Percentiles rank a stretch among this genome's conserved stretches.
Conservation (phyloP, 805 yeast species). For the Debaryomyces hansenii region DNA sequence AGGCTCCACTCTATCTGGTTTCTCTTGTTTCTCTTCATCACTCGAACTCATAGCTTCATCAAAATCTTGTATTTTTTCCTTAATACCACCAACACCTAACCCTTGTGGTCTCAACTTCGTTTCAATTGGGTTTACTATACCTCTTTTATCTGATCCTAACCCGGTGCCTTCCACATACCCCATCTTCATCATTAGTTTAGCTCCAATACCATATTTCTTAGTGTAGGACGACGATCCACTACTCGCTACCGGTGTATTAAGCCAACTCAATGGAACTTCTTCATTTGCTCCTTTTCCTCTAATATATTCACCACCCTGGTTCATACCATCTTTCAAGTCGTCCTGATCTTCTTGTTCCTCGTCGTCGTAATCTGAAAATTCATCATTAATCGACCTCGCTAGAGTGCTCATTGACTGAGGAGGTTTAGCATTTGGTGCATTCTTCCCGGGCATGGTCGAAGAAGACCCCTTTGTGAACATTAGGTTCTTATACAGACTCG, state of each 20-base stretch:
- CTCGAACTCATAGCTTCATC: conserved; percentile 15
- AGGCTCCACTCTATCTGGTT: not conserved
- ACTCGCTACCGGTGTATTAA: not conserved
- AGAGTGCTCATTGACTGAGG: conserved; percentile 9
- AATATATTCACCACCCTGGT: conserved; percentile 19
- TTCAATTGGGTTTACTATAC: conserved; percentile 80
- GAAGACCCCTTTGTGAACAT: conserved; percentile 8
- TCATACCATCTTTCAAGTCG: conserved; percentile 4
- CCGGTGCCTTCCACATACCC: conserved; percentile 87
- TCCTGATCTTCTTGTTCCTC: conserved; percentile 13
- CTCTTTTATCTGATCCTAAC: conserved; percentile 70
- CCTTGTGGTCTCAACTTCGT: conserved; percentile 65
- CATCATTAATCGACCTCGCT: conserved; percentile 11
- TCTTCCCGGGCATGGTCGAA: not conserved
- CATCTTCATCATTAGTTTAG: conserved; percentile 73
- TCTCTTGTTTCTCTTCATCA: conserved; percentile 18
- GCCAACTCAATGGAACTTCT: not conserved
- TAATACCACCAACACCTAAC: conserved; percentile 70
- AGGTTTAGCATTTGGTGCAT: not conserved
- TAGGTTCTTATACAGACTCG: conserved; percentile 4
- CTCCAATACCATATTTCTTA: conserved; percentile 77
- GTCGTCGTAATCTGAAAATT: conserved; percentile 21
- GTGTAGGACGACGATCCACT: not conserved
- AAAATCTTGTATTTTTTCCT: conserved; percentile 28
- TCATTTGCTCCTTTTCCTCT: not conserved